phyloP scores from a whole-genome alignment of 129 eudicot species.

The Pulicaria dysenterica region DNA sequence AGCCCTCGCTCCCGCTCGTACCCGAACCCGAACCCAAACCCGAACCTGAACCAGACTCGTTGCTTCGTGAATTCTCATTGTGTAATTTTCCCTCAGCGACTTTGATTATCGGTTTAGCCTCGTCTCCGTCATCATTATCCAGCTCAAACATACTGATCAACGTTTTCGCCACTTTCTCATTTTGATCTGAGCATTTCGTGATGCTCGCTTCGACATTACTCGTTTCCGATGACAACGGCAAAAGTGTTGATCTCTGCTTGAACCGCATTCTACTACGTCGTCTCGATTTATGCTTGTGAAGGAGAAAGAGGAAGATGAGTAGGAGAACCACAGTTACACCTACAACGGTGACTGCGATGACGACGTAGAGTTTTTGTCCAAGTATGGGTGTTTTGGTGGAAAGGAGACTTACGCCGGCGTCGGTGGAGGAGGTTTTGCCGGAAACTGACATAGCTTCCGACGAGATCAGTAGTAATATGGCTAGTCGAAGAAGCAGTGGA shows the following conservation, averaged over 20 bases:
- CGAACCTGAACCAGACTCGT: conserved; percentile 35
- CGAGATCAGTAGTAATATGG: conserved; percentile 1
- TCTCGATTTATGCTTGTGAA: conserved; percentile 35
- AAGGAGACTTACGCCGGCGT: conserved; percentile 23
- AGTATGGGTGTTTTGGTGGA: conserved; percentile 51
- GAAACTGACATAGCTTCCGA: conserved; percentile 44
- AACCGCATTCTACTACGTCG: conserved; percentile 38
- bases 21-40: conserved; percentile 16
- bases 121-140: conserved; percentile 25
- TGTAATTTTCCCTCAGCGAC: conserved; percentile 36
- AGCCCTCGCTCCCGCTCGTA: conserved; percentile 41
- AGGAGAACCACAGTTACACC: conserved; percentile 32
- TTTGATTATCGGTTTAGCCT: conserved; percentile 30
- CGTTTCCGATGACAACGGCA: conserved; percentile 44
- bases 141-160: conserved; percentile 37
- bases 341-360: conserved; percentile 39
- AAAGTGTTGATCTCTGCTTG: conserved; percentile 36
- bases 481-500: not conserved
- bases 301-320: conserved; percentile 40
- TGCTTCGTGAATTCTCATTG: conserved; percentile 42
- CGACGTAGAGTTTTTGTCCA: conserved; percentile 60
- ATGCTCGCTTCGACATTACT: conserved; percentile 19
- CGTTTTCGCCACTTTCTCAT: conserved; percentile 20
- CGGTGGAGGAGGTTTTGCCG: conserved; percentile 35
- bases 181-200: conserved; percentile 23